phyloP scores from a whole-genome alignment of 1,284 basidiomycete genomes.

The Coniferiporia weirii region DNA sequence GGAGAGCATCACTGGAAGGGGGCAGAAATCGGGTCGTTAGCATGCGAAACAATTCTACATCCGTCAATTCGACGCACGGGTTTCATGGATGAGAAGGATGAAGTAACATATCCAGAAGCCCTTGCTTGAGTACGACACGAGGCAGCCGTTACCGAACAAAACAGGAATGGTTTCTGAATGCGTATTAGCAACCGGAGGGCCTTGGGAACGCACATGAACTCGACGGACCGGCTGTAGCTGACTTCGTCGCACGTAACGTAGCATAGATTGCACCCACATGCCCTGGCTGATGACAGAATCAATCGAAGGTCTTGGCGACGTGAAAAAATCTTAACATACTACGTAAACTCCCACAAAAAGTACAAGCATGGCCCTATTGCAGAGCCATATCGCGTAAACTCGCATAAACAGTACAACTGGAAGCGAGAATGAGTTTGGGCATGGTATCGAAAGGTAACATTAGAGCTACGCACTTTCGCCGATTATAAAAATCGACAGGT shows the following conservation, averaged over 20 bases:
- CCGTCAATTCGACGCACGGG: not conserved
- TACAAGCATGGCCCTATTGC: slow-evolving; percentile 2
- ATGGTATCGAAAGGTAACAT: not conserved
- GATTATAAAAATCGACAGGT: slow-evolving; percentile 2
- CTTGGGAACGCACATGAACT: not conserved
- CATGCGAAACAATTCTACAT: not conserved
- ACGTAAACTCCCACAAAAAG: slow-evolving; percentile 4
- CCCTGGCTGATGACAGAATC: not conserved
- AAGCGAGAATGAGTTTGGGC: not conserved
- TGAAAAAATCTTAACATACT: not conserved
- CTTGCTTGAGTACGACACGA: slow-evolving; percentile 2
- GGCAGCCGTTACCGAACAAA: slow-evolving; percentile 3
- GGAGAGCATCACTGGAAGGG: slow-evolving; percentile 1
- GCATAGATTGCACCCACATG: slow-evolving; percentile 5
- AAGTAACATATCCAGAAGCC: slow-evolving; percentile 10
- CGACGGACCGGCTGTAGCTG: slow-evolving; percentile 3
- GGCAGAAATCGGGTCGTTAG: not conserved
- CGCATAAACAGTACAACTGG: slow-evolving; percentile 15
- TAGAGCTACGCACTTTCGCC: slow-evolving; percentile 2
- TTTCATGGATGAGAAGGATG: slow-evolving; percentile 11
- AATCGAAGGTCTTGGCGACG: not conserved
- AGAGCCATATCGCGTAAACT: slow-evolving; percentile 13
- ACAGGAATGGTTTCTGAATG: not conserved
- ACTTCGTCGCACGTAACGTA: not conserved
- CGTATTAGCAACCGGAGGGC: not conserved